phyloP scores from a whole-genome alignment of 768 basidiomycete species.

The Austroboletus eburneus region DNA sequence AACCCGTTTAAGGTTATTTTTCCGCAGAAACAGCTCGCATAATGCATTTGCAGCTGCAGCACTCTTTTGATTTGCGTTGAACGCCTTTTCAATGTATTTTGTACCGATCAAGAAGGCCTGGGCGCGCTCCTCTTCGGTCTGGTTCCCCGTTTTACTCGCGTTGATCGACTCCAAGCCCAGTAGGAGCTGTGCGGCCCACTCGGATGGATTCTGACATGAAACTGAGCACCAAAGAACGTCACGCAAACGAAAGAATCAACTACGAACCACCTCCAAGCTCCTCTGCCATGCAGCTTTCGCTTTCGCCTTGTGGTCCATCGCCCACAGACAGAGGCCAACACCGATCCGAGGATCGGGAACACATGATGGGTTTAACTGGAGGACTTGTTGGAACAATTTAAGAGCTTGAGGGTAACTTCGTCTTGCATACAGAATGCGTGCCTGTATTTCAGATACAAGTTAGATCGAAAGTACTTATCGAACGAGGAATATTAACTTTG shows the following conservation, averaged over 20 bases:
- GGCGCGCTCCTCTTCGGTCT: slow-evolving; percentile 58
- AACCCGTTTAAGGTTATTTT: slow-evolving; percentile 60
- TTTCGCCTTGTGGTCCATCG: slow-evolving; percentile 74
- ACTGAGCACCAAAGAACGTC: neutral
- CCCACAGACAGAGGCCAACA: slow-evolving; percentile 92
- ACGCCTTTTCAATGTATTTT: slow-evolving; percentile 69
- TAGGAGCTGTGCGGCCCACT: slow-evolving; percentile 77
- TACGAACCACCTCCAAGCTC: slow-evolving; percentile 75
- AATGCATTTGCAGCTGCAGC: slow-evolving; percentile 82
- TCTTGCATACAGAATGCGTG: slow-evolving; percentile 78
- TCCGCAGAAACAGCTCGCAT: slow-evolving; percentile 73
- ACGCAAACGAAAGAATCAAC: neutral
- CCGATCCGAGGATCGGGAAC: slow-evolving; percentile 93
- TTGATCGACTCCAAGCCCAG: slow-evolving; percentile 88
- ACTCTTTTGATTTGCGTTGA: slow-evolving; percentile 68
- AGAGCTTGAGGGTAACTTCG: slow-evolving; percentile 77
- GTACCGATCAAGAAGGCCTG: slow-evolving; percentile 61
- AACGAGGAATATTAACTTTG: slow-evolving; percentile 48
- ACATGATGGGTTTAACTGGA: slow-evolving; percentile 73
- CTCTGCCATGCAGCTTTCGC: slow-evolving; percentile 91
- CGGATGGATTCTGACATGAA: slow-evolving; percentile 58
- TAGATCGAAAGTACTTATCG: neutral
- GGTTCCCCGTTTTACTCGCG: slow-evolving; percentile 67
- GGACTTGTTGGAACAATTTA: slow-evolving; percentile 79
- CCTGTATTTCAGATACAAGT: slow-evolving; percentile 39